Base-by-base conservation (phyloP, 2,329 filamentous ascomycete genomes). In the Cordyceps cateniannulata region DNA sequence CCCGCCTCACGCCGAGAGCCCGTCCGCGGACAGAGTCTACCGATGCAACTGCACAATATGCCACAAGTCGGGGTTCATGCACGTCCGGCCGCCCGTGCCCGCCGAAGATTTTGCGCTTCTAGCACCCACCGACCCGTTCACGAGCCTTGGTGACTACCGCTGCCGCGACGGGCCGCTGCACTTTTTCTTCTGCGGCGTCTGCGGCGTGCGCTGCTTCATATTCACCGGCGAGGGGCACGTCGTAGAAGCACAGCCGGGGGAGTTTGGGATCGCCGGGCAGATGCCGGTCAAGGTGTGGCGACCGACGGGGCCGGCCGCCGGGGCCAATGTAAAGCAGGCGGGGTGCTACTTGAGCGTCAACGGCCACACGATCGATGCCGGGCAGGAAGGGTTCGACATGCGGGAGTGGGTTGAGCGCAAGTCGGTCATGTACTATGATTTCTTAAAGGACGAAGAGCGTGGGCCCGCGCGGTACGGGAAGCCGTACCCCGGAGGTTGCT, bases 21-120 rank as follows among this genome's bases (percentile, higher is more conserved):
- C 44, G 29, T 24, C 53, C 1, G 59, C 10, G 6, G 53, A 61
- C 16, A 24, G 52, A 24, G 9, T 70, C 50, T 70, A 70, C 60
- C 65, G 74, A 63, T 81, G 79, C 71, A 82, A 81, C 63, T 82
- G 79, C 67, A 76, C 69, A 12, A 73, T 76, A 12, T 82, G 79
- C 67, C 76, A 80, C 53, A 81, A 81, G 64, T 71, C 76, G 63
- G 75, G 73, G 16, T 72, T 77, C 62, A 76, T 80, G 63, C 79
- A 82, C 65, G 67, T 77, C 49, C 76, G 79, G 12, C 70, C 75
- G 10, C 67, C 64, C 48, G 63, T 62, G 35, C 44, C 63, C 14
- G 65, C 67, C 20, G 72, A 75, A 18, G 78, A 82, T 67, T 82
- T 82, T 66, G 66, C 77, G 8, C 72, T 82, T 10, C 70, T 79